These are phyloP conservation scores for Solanum virginianum DNA, from an alignment of 257 asterid genomes.

Conservation along the genomic window DNA sequence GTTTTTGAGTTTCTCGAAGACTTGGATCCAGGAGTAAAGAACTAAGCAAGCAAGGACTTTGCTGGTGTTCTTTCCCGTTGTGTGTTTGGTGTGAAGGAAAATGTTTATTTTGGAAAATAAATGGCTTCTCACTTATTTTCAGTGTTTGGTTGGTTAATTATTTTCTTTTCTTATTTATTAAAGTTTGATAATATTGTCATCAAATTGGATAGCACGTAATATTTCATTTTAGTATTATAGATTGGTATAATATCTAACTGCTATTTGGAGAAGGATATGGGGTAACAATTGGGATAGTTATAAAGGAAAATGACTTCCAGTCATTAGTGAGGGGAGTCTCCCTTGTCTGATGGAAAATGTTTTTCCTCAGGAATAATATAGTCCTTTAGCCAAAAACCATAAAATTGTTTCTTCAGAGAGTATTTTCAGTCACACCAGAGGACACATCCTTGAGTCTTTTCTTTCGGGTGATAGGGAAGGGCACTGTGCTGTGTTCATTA, in stretches of 20 bases:
- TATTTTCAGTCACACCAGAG: not conserved
- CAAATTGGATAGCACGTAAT: not conserved
- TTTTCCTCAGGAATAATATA: not conserved
- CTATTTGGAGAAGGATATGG: not conserved
- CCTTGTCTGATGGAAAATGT: not conserved
- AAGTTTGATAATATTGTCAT: not conserved
- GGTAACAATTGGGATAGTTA: not conserved
- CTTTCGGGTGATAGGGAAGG: not conserved
- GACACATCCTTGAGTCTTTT: not conserved
- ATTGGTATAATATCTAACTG: not conserved
- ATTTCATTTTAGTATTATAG: not conserved
- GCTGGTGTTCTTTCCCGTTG: not conserved
- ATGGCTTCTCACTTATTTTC: not conserved
- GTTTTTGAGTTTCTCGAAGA: not conserved
- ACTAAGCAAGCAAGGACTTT: not conserved
- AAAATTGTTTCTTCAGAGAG: not conserved
- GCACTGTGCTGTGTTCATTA: not conserved
- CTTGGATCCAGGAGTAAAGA: not conserved
- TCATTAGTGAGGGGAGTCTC: not conserved
- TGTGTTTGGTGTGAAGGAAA: not conserved
- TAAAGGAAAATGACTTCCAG: not conserved
- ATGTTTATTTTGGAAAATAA: not conserved
- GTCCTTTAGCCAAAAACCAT: not conserved
- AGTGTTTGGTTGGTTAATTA: not conserved
- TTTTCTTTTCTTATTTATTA: not conserved